Base-by-base conservation (phyloP, 192 early-diverging fungal species). In the Rhizophagus sp. region DNA sequence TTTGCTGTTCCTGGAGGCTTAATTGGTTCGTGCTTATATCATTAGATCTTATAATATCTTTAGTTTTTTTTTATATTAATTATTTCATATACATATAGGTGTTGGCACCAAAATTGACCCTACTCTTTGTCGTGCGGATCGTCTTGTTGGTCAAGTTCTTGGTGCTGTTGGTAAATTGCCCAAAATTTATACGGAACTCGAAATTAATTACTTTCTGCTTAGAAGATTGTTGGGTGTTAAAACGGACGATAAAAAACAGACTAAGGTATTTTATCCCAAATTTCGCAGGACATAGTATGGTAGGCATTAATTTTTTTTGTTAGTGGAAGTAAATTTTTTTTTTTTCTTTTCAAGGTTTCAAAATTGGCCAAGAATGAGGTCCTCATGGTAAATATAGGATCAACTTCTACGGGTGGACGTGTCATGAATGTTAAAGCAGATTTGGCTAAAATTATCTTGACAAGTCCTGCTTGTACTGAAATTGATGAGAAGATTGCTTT, bases 1-100 rank as follows among this genome's bases (percentile, higher is more conserved):
- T 99, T 98, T 88, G 98, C 98, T 41, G 97, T 99, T 75, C 97
- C 98, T n/a, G 98, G 98, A 77, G 98, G 98, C 76, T 90, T 99
- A 63, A 99, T 99, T 83, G 96, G 95, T 89, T 75, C 62, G 61
- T 41, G 11, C 33, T 75, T 62, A 7, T 41, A 62, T 11, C 49
- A 71, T 24, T 50, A 0, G 11, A 9, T 2, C 1, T 19, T 65
- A 78, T 47, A 25, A 49, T 11, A 33, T 41, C 34, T n/a, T 68
- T 66, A 57, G 25, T 12, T 76, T 5, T 75, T 47, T 41, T 36
- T 5, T 36, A 8, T 33, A 65, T 63, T 68, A 44, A 15, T 67
- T 33, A 57, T 80, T 30, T 33, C 13, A 47, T 27, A 27, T 11
- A 47, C 25, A 47, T 22, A 19, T 69, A 89, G 90, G 93, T 92